Evolutionary conservation across 2,329 filamentous ascomycete genomes (phyloP).

Genomic region (Sporothrix dimorphospora): DNA sequence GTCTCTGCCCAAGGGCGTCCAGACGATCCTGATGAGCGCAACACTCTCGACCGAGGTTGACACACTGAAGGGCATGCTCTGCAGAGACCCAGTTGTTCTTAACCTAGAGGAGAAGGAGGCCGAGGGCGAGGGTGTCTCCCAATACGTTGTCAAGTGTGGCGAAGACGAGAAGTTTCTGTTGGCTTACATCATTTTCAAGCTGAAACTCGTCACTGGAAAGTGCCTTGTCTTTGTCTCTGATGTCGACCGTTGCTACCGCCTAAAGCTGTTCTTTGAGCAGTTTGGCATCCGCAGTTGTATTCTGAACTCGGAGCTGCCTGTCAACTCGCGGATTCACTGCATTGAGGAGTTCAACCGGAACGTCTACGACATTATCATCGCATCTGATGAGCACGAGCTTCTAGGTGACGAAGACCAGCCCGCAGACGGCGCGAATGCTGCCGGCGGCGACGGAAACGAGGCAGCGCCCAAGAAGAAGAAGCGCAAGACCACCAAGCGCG

Average conservation of each 20-base stretch:
- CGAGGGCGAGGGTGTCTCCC: conserved; percentile 74
- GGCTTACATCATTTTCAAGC: conserved; percentile 91
- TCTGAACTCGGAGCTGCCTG: conserved; percentile 89
- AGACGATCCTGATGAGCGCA: conserved; percentile 92
- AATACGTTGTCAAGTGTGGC: conserved; percentile 87
- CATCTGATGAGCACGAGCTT: conserved; percentile 65
- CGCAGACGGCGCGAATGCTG: conserved; percentile 36
- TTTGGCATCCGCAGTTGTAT: conserved; percentile 94
- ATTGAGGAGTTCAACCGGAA: conserved; percentile 97
- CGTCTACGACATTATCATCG: conserved; percentile 97
- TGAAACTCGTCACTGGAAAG: conserved; percentile 92
- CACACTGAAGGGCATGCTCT: conserved; percentile 81
- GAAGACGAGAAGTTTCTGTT: conserved; percentile 97
- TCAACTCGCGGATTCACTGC: conserved; percentile 90
- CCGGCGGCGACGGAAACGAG: conserved; percentile 30
- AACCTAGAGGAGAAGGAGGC: conserved; percentile 83
- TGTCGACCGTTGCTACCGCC: conserved; percentile 82
- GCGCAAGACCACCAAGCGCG: conserved; percentile 65
- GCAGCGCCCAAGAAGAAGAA: conserved; percentile 63
- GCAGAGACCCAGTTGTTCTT: conserved; percentile 75
- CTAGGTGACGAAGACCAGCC: conserved; percentile 45
- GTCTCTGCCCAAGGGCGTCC: conserved; percentile 79
- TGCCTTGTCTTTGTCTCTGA: conserved; percentile 74
- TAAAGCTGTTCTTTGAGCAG: conserved; percentile 95
- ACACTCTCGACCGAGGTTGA: conserved; percentile 85